These are phyloP conservation scores for Globisporangium echinulatum DNA, from an alignment of 352 stramenopile genomes.

Conservation along the genomic window DNA sequence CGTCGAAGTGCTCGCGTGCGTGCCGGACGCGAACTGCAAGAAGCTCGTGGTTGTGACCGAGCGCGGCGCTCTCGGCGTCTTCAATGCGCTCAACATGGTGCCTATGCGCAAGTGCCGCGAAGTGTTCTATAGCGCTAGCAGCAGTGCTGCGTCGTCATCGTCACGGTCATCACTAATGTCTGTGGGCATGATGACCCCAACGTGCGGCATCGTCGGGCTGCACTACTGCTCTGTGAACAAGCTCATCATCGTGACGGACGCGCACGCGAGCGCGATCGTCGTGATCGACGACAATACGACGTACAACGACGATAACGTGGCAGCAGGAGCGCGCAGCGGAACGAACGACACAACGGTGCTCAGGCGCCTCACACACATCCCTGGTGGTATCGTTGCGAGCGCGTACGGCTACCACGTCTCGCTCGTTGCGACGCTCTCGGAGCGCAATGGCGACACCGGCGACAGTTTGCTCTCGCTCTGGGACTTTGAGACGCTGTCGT, in stretches of 20 bases:
- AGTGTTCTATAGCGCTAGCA: conserved; percentile 19
- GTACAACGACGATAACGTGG: conserved; percentile 14
- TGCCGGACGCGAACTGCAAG: conserved; percentile 47
- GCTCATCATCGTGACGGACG: conserved; percentile 46
- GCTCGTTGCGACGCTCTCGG: conserved; percentile 55
- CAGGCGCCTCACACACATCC: conserved; percentile 51
- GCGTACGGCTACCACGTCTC: conserved; percentile 64
- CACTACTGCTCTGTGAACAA: conserved; percentile 79
- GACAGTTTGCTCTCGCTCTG: conserved; percentile 45
- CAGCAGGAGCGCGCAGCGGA: conserved; percentile 20
- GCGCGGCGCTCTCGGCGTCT: conserved; percentile 49
- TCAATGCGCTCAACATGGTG: conserved; percentile 73
- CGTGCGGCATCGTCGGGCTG: conserved; percentile 45
- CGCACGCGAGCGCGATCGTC: conserved; percentile 37
- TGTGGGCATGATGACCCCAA: conserved; percentile 9
- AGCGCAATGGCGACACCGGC: conserved; percentile 17
- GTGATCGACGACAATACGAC: conserved; percentile 65
- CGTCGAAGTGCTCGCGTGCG: conserved; percentile 40
- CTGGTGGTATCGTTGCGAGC: conserved; percentile 38
- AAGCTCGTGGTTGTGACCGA: conserved; percentile 61
- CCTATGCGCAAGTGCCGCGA: conserved; percentile 62
- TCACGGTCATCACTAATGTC: not conserved
- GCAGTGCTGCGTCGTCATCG: not conserved
- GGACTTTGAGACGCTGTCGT: conserved; percentile 70
- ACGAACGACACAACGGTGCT: conserved; percentile 39